phyloP scores from a whole-genome alignment of 768 basidiomycete species.

The Sarcodon aspratus region DNA sequence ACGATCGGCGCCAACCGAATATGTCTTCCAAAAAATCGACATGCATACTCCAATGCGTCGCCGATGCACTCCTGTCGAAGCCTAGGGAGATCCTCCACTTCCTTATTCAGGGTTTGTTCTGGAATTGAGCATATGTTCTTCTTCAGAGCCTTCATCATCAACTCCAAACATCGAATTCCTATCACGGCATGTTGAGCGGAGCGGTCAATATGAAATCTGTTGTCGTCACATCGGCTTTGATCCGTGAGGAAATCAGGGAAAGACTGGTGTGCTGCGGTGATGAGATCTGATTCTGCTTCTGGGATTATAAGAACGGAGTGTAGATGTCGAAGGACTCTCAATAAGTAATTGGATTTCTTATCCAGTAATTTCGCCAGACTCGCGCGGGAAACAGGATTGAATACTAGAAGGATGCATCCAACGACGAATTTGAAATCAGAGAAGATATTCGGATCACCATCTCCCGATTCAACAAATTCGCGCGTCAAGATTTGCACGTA shows the following conservation, averaged over 20 bases:
- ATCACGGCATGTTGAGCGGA: not conserved
- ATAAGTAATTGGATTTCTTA: not conserved
- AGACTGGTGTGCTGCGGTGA: conserved; percentile 10
- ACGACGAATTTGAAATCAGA: not conserved
- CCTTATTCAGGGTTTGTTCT: not conserved
- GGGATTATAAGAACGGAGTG: conserved; percentile 10
- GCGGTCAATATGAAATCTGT: conserved; percentile 2
- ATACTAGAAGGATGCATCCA: not conserved
- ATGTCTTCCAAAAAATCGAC: conserved; percentile 12
- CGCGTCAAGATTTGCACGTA: conserved; percentile 3
- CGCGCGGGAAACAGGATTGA: not conserved
- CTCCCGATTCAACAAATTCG: not conserved
- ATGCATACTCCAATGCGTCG: conserved; percentile 12
- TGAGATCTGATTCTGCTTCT: conserved; percentile 1
- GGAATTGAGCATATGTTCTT: conserved; percentile 3
- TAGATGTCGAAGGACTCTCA: conserved; percentile 3
- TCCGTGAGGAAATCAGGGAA: conserved; percentile 12
- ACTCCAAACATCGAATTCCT: not conserved
- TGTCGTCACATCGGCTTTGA: conserved; percentile 5
- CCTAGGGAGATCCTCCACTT: not conserved
- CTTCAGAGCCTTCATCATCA: not conserved
- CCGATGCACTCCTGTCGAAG: conserved; percentile 2
- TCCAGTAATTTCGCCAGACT: not conserved
- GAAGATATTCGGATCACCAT: not conserved
- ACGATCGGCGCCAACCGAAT: conserved; percentile 2